Evolutionary conservation across 768 basidiomycete species (phyloP).

Genomic region (Boletus tomentosulus): DNA sequence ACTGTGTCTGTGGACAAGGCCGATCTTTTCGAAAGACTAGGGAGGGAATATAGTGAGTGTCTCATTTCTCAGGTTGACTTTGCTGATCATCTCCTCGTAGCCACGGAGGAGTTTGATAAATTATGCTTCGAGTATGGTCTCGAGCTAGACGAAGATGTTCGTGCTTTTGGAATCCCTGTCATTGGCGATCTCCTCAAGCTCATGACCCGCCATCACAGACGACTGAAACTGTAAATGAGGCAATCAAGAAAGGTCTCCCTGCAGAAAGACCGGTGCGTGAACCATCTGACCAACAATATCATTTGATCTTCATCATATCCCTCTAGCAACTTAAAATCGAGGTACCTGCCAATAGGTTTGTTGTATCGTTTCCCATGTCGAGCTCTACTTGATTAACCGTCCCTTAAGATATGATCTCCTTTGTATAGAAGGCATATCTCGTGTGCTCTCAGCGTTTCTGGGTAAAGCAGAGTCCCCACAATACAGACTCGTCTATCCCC

Average conservation of each 20-base stretch:
- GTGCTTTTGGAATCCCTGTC: conserved; percentile 24
- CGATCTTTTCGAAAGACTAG: conserved; percentile 87
- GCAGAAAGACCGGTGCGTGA: conserved; percentile 73
- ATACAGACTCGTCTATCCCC: conserved; percentile 71
- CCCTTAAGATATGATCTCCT: conserved; percentile 85
- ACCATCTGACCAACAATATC: not conserved
- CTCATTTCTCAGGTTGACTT: conserved; percentile 2
- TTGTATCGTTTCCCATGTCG: not conserved
- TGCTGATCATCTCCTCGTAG: conserved; percentile 39
- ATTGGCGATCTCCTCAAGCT: not conserved
- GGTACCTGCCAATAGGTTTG: conserved; percentile 91
- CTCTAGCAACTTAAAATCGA: conserved; percentile 95
- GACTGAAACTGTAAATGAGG: conserved; percentile 79
- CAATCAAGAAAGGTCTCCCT: conserved; percentile 78
- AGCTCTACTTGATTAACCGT: conserved; percentile 4
- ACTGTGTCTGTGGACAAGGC: conserved; percentile 95
- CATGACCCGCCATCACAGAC: conserved; percentile 50
- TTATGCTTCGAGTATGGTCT: conserved; percentile 97
- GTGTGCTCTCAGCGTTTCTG: conserved; percentile 81
- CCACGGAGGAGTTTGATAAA: conserved; percentile 90
- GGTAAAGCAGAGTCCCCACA: conserved; percentile 59
- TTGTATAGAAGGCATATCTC: conserved; percentile 93
- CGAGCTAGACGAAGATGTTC: conserved; percentile 95
- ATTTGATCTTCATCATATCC: conserved; percentile 3
- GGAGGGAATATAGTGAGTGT: conserved; percentile 69